Conservation (phyloP, 139 green algal species). For the Klebsormidium nitens region DNA sequence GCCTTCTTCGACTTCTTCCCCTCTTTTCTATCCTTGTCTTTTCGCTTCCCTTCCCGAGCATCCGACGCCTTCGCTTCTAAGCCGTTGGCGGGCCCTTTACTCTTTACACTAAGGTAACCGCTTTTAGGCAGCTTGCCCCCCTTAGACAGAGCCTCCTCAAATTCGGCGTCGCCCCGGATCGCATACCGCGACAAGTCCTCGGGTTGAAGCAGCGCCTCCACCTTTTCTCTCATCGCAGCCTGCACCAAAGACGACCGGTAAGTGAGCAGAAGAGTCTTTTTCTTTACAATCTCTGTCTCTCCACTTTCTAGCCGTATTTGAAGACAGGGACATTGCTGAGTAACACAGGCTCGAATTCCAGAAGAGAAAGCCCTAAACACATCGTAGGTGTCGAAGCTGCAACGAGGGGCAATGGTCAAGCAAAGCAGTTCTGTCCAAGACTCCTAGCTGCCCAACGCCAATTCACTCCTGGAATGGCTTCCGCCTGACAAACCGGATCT, state of each 20-base stretch:
- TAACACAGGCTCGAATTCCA: too few species aligned
- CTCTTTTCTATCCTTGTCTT: slow-evolving; percentile 12
- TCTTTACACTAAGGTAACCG: slow-evolving; percentile 19
- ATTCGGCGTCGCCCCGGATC: slow-evolving; percentile 52
- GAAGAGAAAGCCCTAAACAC: too few species aligned
- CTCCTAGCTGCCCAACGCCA: too few species aligned
- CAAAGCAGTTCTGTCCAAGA: too few species aligned
- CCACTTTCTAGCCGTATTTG: not conserved
- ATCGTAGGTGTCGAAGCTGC: too few species aligned
- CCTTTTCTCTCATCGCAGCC: slow-evolving; percentile 45
- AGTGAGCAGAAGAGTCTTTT: too few species aligned
- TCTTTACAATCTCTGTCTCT: too few species aligned
- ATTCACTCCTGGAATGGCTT: too few species aligned
- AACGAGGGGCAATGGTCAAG: too few species aligned
- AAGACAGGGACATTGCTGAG: not conserved
- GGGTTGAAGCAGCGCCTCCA: slow-evolving; percentile 38
- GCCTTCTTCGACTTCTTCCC: not conserved
- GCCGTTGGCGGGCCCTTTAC: too few species aligned
- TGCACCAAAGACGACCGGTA: slow-evolving; percentile 25
- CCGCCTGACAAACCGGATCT: not conserved
- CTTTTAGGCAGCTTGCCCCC: slow-evolving; percentile 27
- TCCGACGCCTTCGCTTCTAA: slow-evolving; percentile 8
- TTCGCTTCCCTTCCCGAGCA: slow-evolving; percentile 6
- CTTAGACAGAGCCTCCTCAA: slow-evolving; percentile 49
- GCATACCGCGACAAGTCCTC: slow-evolving; percentile 68